phyloP scores from a whole-genome alignment of 306 rosid genomes.

The Vigna hirtella region DNA sequence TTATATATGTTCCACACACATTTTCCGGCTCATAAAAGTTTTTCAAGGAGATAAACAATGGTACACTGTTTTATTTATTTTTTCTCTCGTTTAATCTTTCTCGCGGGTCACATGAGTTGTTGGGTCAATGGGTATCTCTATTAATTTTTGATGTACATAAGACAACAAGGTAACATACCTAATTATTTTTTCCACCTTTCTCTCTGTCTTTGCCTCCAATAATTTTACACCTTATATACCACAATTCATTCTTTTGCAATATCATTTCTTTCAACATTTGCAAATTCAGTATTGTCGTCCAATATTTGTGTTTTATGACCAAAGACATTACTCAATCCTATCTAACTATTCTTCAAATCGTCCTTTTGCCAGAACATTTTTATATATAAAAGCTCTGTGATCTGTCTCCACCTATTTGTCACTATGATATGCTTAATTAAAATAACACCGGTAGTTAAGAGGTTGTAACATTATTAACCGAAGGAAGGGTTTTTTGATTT shows the following conservation, averaged over 20 bases:
- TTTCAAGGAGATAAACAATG: too few relatives aligned
- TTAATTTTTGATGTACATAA: too few relatives aligned
- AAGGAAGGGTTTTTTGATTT: conserved; percentile 25
- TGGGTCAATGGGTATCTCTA: neutral
- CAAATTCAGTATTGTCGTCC: neutral
- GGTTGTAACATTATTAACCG: neutral
- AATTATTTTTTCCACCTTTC: too few relatives aligned
- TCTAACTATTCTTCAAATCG: neutral
- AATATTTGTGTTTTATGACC: neutral
- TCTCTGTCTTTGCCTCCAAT: neutral
- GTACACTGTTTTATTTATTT: too few relatives aligned
- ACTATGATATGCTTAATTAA: neutral
- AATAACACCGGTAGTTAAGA: conserved; percentile 17
- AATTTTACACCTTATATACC: too few relatives aligned
- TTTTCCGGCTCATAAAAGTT: too few relatives aligned
- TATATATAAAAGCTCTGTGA: neutral
- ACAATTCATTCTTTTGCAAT: too few relatives aligned
- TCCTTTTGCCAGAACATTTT: neutral
- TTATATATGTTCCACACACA: too few relatives aligned
- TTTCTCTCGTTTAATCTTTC: too few relatives aligned
- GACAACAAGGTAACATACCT: neutral
- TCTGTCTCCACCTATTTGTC: neutral
- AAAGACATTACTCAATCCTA: neutral
- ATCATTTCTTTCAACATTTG: too few relatives aligned
- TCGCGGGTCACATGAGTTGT: too few relatives aligned